Percentiles rank a stretch among this genome's conserved stretches.
Evolutionary conservation across 768 basidiomycete species (phyloP).

Genomic region (Candolleomyces aberdarensis): DNA sequence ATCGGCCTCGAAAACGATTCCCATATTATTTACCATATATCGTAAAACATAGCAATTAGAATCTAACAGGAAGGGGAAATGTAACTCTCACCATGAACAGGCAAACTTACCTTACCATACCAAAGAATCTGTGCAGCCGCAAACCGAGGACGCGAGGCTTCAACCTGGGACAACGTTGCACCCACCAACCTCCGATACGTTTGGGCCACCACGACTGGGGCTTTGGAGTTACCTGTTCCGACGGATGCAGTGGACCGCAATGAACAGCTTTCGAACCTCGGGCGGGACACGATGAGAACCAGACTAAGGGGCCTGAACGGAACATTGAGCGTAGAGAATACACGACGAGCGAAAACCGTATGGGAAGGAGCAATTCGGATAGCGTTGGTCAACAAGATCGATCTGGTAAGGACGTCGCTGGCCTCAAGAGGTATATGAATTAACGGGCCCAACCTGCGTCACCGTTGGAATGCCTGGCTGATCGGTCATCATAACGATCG

Average conservation of each 20-base stretch:
- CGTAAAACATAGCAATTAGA: background rate
- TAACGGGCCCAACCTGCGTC: constrained; percentile 76
- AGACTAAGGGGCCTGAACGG: background rate
- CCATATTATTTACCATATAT: constrained; percentile 31
- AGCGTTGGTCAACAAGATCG: constrained; percentile 26
- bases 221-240: constrained; percentile 5
- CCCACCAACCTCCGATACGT: too few relatives aligned
- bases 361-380: constrained; percentile 45
- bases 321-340: constrained; percentile 4
- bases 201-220: constrained; percentile 8
- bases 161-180: too few relatives aligned
- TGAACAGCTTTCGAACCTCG: background rate
- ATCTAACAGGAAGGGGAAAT: background rate
- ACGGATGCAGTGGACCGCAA: background rate
- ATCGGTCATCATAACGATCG: constrained; percentile 75
- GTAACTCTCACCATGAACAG: background rate
- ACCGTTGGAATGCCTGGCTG: constrained; percentile 70
- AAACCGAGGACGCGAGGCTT: background rate
- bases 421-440: constrained; percentile 30
- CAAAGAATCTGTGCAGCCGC: background rate
- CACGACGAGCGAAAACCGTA: constrained; percentile 47
- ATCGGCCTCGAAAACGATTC: constrained; percentile 64
- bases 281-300: background rate
- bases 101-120: background rate
- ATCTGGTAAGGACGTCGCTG: constrained; percentile 24